Evolutionary conservation across 345 rosid species (phyloP).

Genomic region (Sisymbrium irio): DNA sequence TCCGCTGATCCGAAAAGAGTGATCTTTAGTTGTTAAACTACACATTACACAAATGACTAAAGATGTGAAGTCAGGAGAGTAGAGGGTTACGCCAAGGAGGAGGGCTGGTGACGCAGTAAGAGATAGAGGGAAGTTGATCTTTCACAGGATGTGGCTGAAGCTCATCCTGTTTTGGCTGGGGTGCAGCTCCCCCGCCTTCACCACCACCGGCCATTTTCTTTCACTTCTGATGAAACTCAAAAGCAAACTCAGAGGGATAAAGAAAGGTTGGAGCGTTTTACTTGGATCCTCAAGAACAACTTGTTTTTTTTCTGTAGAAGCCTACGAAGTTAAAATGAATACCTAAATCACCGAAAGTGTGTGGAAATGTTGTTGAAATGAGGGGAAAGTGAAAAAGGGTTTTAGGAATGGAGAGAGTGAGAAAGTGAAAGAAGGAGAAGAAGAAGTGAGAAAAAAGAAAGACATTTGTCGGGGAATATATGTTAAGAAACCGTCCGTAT

Average conservation of each 20-base stretch:
- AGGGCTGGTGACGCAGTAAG: conserved; percentile 92
- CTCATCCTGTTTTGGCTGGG: conserved; percentile 84
- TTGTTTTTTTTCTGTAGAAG: not conserved
- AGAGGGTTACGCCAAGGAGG: conserved; percentile 95
- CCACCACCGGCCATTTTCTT: conserved; percentile 51
- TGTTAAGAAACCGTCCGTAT: conserved; percentile 21
- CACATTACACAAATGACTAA: not conserved
- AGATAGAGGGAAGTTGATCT: conserved; percentile 77
- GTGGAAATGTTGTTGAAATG: not conserved
- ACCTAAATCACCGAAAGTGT: conserved; percentile 23
- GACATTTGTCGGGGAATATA: conserved; percentile 30
- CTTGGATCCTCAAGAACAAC: not conserved
- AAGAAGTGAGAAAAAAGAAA: conserved; percentile 25
- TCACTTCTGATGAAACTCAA: conserved; percentile 10
- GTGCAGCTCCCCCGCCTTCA: conserved; percentile 62
- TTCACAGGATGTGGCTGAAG: conserved; percentile 84
- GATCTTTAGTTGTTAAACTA: not conserved
- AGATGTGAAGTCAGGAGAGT: not conserved
- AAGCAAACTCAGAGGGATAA: not conserved
- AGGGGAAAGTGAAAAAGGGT: conserved; percentile 3
- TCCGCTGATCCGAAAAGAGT: conserved; percentile 57
- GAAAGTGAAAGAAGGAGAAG: conserved; percentile 26
- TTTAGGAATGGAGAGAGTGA: conserved; percentile 10
- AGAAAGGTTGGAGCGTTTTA: not conserved
- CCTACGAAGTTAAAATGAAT: not conserved